Evolutionary conservation across 306 rosid genomes (phyloP).

Genomic region (Trichosanthes cucumerina): DNA sequence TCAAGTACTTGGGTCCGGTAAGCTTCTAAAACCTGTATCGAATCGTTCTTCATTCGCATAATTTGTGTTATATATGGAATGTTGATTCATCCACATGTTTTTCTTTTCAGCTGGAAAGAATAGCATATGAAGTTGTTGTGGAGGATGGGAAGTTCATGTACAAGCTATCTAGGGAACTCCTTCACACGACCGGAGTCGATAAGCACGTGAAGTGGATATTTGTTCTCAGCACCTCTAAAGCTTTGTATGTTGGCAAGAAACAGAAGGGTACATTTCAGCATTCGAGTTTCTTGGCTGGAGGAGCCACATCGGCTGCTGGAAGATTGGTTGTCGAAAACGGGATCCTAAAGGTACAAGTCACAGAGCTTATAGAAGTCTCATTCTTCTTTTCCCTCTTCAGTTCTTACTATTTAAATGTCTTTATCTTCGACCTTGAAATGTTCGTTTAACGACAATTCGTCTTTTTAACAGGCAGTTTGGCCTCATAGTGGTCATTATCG

Average conservation of each 20-base stretch:
- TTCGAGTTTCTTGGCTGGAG: conserved; percentile 45
- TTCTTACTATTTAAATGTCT: background rate
- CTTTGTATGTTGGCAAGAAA: conserved; percentile 32
- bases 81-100: background rate
- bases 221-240: conserved; percentile 23
- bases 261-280: conserved; percentile 38
- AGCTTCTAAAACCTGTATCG: background rate
- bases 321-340: conserved; percentile 28
- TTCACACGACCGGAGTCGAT: conserved; percentile 21
- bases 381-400: background rate
- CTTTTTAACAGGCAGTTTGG: conserved; percentile 22
- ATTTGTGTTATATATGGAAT: background rate
- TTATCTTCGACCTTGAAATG: background rate
- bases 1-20: conserved; percentile 36
- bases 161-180: conserved; percentile 20
- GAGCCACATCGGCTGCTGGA: conserved; percentile 35
- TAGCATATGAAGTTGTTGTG: conserved; percentile 23
- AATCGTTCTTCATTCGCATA: background rate
- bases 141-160: conserved; percentile 24
- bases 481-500: conserved; percentile 34
- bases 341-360: conserved; percentile 22
- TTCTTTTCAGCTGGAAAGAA: conserved; percentile 28
- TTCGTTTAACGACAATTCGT: background rate
- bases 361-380: background rate
- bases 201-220: conserved; percentile 30